Evolutionary conservation across 2,329 filamentous ascomycete species (phyloP), one percentile per base, ranked within the genome.

Genomic region (Sporothrix mexicana): DNA sequence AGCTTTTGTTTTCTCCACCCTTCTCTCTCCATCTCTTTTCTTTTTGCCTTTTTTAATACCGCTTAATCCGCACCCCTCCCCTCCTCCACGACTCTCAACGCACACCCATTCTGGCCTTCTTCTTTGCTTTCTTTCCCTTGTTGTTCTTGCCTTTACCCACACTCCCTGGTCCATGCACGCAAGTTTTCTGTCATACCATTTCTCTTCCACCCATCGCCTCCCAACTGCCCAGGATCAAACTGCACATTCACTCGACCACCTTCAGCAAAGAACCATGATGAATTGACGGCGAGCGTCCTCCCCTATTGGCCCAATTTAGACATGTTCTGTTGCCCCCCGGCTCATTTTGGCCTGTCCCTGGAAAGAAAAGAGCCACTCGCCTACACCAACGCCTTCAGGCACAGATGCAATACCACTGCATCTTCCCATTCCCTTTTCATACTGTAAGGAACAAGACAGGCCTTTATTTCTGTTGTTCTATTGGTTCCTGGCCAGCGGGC

Each of bases 131-230:
- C 43, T 62, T 43, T 57, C 20, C 7, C 17, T 62, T 62, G 7
- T 51, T 36, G 17, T 45, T 7, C 13, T 17, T 25, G 17, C 23
- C 23, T 51, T 62, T 62, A 47, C 51, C 47, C 59, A 49, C 17
- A 53, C 30, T 2, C 59, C 47, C 59, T n/a, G 43, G 69, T 53
- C 45, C 55, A 66, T 71, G 69, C 57, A 62, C 45, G 55, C 69
- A 71, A 71, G 57, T 57, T 71, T 66, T 20, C 57, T 53, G 43
- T 64, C 41, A 49, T 71, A 51, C 69, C 23, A 23, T 9, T 61
- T 7, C 43, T 25, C 43, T 20, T 30, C 17, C 25, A 25, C 17
- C 47, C 47, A 7, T 53, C n/a, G 25, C 30, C 17, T 20, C 36
- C 12, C 43, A 25, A 47, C 41, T 30, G 45, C 23, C 30, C 45